Conservation (phyloP, 2,329 filamentous ascomycete species). For the Aspergillus persii region DNA sequence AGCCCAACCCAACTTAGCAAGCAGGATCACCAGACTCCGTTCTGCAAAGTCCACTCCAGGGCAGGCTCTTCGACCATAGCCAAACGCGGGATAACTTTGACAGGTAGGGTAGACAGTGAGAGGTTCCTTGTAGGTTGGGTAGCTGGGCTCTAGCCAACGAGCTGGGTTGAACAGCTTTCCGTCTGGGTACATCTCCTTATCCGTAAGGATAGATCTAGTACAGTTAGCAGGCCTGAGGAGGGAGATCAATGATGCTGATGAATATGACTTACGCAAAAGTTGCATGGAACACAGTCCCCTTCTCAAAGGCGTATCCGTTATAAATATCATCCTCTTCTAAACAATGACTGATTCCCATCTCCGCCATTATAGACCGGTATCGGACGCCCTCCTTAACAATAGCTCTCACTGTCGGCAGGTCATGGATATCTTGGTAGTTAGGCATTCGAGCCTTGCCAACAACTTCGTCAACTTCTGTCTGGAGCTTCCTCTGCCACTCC, state of each 20-base stretch:
- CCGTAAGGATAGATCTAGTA: slow-evolving; percentile 6
- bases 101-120: slow-evolving; percentile 29
- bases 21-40: slow-evolving; percentile 17
- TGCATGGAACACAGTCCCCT: slow-evolving; percentile 6
- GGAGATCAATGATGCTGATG: not conserved
- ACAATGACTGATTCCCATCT: slow-evolving; percentile 6
- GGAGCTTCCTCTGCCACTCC: slow-evolving; percentile 6
- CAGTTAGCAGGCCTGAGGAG: not conserved
- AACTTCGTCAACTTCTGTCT: slow-evolving; percentile 7
- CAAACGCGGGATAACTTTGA: slow-evolving; percentile 25
- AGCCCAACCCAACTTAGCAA: slow-evolving; percentile 30
- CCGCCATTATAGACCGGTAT: slow-evolving; percentile 7
- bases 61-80: slow-evolving; percentile 29
- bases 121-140: slow-evolving; percentile 28
- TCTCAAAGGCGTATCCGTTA: slow-evolving; percentile 3
- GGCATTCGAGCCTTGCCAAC: slow-evolving; percentile 10
- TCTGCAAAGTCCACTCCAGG: slow-evolving; percentile 28
- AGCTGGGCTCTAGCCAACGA: slow-evolving; percentile 28
- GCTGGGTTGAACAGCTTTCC: slow-evolving; percentile 25
- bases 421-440: slow-evolving; percentile 1
- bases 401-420: slow-evolving; percentile 5
- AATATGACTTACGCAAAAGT: slow-evolving; percentile 5
- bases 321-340: slow-evolving; percentile 6
- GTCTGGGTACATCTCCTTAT: slow-evolving; percentile 25
- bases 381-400: slow-evolving; percentile 5